Base-by-base conservation (phyloP, 2,329 filamentous ascomycete species). In the Calonectria pteridis region DNA sequence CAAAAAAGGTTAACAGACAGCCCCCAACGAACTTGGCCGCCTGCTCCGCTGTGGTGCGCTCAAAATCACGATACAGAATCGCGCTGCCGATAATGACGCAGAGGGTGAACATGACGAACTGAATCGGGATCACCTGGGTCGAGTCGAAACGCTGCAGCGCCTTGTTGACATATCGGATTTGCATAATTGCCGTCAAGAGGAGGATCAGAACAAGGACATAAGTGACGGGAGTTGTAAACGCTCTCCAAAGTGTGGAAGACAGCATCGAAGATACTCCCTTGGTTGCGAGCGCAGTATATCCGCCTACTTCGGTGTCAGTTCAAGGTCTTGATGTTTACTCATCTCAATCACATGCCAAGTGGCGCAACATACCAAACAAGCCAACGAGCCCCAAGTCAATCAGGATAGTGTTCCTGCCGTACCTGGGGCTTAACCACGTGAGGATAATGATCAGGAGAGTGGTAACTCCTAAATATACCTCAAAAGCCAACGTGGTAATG, bases 201-300 rank as follows among this genome's bases (percentile, higher is more conserved):
- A 99, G 89, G 63, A 98, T 89, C 65, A 94, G 87, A 11, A 97
- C 84, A n/a, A 99, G 90, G 1, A 92, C 90, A 82, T 98, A 99
- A 26, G 95, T 97, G 74, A 99, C 93, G 0, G 96, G 96, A 43
- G 96, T 98, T 0, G 95, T 93, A 76, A 99, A 94, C 20, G 95
- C 95, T 79, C 94, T 92, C 89, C 96, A 95, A 26, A 98, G 90
- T 0, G 94, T 98, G 65, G 95, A 96, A 0, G 97, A 98, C 26
- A 99, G 89, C 86, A 99, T 93, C 0, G 97, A 98, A 2, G 97
- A 96, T 49, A 99, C 94, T 70, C 97, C 97, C 84, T 99, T 99
- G 35, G 97, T 99, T 1, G 96, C 95, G 7, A 99, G 89, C 14
- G 95, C 97, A n/a, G 97, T 99, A 84, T 98, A 99, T 73, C 95